Base-by-base conservation (phyloP, 106 monocot genomes). In the Triglochin maritima region DNA sequence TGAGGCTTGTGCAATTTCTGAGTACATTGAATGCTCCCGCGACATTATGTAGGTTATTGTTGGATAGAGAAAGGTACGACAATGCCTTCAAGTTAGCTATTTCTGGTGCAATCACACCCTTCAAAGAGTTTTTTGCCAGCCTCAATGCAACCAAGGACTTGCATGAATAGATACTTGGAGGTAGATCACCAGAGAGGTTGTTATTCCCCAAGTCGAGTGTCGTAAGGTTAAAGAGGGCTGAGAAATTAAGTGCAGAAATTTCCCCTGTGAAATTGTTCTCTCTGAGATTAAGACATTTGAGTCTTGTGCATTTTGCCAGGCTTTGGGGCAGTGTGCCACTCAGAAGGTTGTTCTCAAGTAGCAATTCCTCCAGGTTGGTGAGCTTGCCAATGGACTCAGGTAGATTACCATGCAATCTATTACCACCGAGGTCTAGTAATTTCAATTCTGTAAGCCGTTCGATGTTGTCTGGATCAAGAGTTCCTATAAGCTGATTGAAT, bases 141-240 rank as follows among this genome's bases (percentile, higher is more conserved):
- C 78, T 69, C 65, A 82, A 41, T 44, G 82, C 78, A 44, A 51
- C 70, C n/a, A 82, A 70, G 15, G 73, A 63, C 42, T 16, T 78
- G 82, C 82, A 82, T 15, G 65, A 52, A 64, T 74, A 74, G 57
- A 82, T 74, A 65, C 69, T 78, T 4, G 44, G 43, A 7, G 82
- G 82, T 7, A 82, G 50, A 6, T 8, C 42, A 17, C 78, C 82
- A 15, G 47, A 16, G 49, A 82, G 71, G 17, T 66, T 74, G 64
- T 82, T 82, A 17, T 57, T 50, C 16, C 82, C 72, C 7, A 82
- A 65, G 49, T 60, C 78, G 17, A 78, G 78, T 7, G 69, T 60
- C 12, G 50, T 48, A 42, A 82, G 78, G 14, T 63, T 41, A 3
- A 65, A 59, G 55, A 78, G 69, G 15, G 46, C 3, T 11, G 71